Evolutionary conservation across 805 yeast species (phyloP), one percentile per base, ranked within the genome.

Genomic region (Clavispora santaluciae): DNA sequence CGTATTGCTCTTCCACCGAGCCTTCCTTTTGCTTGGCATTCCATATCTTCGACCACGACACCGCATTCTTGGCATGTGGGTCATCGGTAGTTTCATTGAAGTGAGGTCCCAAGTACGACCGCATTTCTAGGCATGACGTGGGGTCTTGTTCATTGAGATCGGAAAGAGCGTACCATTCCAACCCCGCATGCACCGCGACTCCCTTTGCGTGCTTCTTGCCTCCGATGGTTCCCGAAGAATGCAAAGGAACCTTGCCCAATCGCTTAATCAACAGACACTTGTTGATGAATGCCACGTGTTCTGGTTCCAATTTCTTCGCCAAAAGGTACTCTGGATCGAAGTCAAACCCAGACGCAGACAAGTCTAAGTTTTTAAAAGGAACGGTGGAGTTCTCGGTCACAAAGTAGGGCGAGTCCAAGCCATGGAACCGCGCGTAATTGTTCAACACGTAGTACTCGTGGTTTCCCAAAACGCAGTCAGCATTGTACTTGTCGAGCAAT

Each of bases 391-490:
- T 34, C 15, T 38, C 43, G n/a, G 34, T 23, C 12, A 41, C 51
- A 48, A 64, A 59, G 33, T 41, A 49, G 17, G 74, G 68, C 22
- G 58, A 52, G 30, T 52, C 51, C 41, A 79, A 61, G 20, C 75
- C 74, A 59, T 79, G 89, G 52, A 66, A 73, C 44, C 63, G 76
- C 18, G 82, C 78, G 55, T 87, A 87, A 53, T 81, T 65, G 40
- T 79, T 72, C 49, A 90, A 56, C 9, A 84, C 75, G 45, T 79
- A 81, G 45, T 82, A 71, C 61, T 90, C 98, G 60, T 91, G 96
- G 65, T 90, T 90, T 0, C 98, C 97, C 43, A 93, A 65, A 2
- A 90, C 78, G 56, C 95, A 89, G 40, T 77, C 79, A 12, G 86
- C 74, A 12, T 75, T 65, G 49, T 79, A 57, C 17, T 76, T 66